A percentile compares a stretch with the other conserved stretches of the same genome.
Conservation (phyloP, 352 stramenopile species). For the Globisporangium heterothallicum region DNA sequence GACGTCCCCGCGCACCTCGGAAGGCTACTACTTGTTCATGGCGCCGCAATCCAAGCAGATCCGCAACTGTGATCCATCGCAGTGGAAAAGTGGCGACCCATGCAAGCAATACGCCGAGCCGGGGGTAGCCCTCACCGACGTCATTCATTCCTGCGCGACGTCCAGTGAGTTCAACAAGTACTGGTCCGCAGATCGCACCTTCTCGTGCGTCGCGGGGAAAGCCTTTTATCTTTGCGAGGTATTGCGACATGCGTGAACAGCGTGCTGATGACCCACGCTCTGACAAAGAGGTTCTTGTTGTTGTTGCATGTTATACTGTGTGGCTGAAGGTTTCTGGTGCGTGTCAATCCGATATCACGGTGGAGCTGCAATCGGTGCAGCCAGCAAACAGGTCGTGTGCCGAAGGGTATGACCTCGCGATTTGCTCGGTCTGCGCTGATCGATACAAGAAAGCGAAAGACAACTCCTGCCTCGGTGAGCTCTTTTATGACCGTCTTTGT, state of each 20-base stretch:
- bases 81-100: constrained; percentile 43
- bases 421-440: constrained; percentile 60
- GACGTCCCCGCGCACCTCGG: constrained; percentile 39
- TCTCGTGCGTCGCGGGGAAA: constrained; percentile 47
- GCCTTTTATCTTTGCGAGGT: constrained; percentile 69
- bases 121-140: constrained; percentile 17
- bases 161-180: constrained; percentile 37
- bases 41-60: constrained; percentile 35
- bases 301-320: background rate
- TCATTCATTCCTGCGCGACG: constrained; percentile 38
- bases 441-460: constrained; percentile 51
- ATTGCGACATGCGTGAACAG: too few species aligned
- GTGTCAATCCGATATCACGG: constrained; percentile 43
- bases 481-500: background rate
- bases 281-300: too few species aligned
- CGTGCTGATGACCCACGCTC: too few species aligned
- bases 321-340: constrained; percentile 28
- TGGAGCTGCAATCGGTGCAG: constrained; percentile 20
- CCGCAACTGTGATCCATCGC: constrained; percentile 22
- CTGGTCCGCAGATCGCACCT: constrained; percentile 50
- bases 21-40: constrained; percentile 55
- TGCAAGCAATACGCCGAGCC: constrained; percentile 30
- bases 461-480: constrained; percentile 57
- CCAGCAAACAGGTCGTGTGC: constrained; percentile 31
- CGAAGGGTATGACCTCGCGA: constrained; percentile 45